These are phyloP conservation scores for Globisporangium parvum DNA, from an alignment of 352 stramenopile genomes.

Conservation along the genomic window DNA sequence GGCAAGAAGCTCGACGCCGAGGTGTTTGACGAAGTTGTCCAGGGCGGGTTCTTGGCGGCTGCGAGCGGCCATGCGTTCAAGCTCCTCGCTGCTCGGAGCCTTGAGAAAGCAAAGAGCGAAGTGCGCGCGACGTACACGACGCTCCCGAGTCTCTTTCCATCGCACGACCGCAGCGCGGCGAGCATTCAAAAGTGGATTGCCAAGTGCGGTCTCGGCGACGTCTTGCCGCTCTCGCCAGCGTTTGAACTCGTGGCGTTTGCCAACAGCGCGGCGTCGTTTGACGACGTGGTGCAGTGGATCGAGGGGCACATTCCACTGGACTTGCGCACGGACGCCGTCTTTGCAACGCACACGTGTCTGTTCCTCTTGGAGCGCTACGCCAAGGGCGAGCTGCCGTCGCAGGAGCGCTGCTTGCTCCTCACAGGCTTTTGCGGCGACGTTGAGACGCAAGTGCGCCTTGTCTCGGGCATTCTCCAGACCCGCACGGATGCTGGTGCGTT, in stretches of 20 bases:
- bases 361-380: conserved; percentile 46
- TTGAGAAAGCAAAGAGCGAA: conserved; percentile 43
- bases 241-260: conserved; percentile 52
- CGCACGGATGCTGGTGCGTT: conserved; percentile 41
- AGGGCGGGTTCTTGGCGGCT: conserved; percentile 60
- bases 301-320: conserved; percentile 38
- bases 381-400: conserved; percentile 47
- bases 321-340: conserved; percentile 48
- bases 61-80: conserved; percentile 43
- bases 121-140: conserved; percentile 46
- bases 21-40: conserved; percentile 59
- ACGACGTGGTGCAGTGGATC: conserved; percentile 59
- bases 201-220: conserved; percentile 48
- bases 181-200: conserved; percentile 67
- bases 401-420: conserved; percentile 60
- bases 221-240: conserved; percentile 47
- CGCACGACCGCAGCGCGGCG: conserved; percentile 36
- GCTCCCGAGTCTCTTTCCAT: conserved; percentile 49
- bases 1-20: conserved; percentile 44
- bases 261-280: conserved; percentile 28
- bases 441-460: conserved; percentile 55
- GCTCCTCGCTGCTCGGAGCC: conserved; percentile 28
- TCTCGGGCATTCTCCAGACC: conserved; percentile 70
- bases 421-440: conserved; percentile 59
- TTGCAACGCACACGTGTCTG: conserved; percentile 56